Conservation (phyloP, 441 rosid genomes). For the Flueggea neowawraea region DNA sequence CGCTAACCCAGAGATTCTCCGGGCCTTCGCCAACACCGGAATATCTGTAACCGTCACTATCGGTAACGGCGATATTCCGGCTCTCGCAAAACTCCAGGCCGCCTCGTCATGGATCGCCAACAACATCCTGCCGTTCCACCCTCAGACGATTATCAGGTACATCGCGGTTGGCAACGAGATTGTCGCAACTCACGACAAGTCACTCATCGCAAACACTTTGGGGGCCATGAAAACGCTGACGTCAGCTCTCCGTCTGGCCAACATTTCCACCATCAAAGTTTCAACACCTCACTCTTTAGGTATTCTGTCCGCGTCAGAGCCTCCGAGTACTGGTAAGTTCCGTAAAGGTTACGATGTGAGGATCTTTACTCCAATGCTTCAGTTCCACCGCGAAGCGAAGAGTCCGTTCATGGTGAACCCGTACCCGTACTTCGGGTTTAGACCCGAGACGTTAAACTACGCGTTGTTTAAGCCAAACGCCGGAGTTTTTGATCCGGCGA, state of each 20-base stretch:
- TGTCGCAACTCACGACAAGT: conserved; percentile 42
- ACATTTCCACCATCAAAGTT: conserved; percentile 37
- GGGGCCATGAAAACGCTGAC: conserved; percentile 60
- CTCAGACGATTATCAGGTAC: conserved; percentile 38
- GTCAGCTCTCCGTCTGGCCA: conserved; percentile 40
- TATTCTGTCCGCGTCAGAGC: conserved; percentile 46
- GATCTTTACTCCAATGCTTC: conserved; percentile 58
- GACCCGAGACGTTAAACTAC: conserved; percentile 43
- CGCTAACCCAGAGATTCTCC: conserved; percentile 55
- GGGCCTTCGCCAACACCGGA: conserved; percentile 60
- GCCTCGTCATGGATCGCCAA: conserved; percentile 54
- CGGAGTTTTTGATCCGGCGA: conserved; percentile 42
- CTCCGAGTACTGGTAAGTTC: conserved; percentile 56
- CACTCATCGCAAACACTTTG: conserved; percentile 40
- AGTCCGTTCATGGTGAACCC: conserved; percentile 81
- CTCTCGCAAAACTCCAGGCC: conserved; percentile 37
- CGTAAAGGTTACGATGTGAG: conserved; percentile 47
- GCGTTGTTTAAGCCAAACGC: conserved; percentile 52
- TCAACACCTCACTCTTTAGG: conserved; percentile 75
- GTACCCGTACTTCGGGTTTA: conserved; percentile 65
- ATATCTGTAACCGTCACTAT: conserved; percentile 59
- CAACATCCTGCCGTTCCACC: conserved; percentile 46
- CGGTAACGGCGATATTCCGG: too few relatives aligned
- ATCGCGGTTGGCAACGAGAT: conserved; percentile 73
- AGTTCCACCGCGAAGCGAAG: conserved; percentile 51